Base-by-base conservation (phyloP, 257 asterid species). In the Linaria vulgaris region DNA sequence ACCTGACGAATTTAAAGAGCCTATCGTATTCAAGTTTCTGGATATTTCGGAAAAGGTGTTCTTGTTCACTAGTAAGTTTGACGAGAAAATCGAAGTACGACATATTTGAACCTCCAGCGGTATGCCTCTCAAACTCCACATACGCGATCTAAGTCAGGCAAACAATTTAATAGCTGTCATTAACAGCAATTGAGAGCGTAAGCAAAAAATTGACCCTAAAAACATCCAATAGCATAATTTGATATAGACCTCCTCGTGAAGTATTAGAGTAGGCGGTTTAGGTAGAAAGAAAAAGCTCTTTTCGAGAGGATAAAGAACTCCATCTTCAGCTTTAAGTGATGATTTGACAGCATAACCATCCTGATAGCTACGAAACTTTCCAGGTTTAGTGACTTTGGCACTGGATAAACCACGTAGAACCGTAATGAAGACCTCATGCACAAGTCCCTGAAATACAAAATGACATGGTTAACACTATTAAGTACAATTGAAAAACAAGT, bases 241-340 rank as follows among this genome's bases (percentile, higher is more conserved):
- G 9, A 72, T 58, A 57, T 24, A 5, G 75, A 90, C 99, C 91
- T 94, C 99, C 54, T 94, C 99, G 0, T 90, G 96, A 64, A 94
- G 97, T 72, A 94, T 87, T 58, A 90, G 88, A 62, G 99, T 90
- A 50, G 96, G 99, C 19, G 99, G 97, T 64, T 90, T 94, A 72
- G 99, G 99, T 61, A 94, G 71, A 75, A 94, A 94, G 97, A 94
- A 94, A 75, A 94, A 94, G 79, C 97, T 82, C 84, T 94, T 94
- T 61, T 94, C 99, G 47, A 94, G 96, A 48, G 97, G 96, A 84
- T 94, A 94, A 69, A 94, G 96, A 77, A 85, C 82, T 66, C 99
- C 99, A 72, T 94, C 99, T 84, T 94, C 99, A 77, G 99, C 99
- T 85, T 94, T 94, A 70, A 94, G 80, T 14, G 99, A 94, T 54